Conservation (phyloP, 202 grass and related monocot species). For the Bolboschoenoplectus hybrid region DNA sequence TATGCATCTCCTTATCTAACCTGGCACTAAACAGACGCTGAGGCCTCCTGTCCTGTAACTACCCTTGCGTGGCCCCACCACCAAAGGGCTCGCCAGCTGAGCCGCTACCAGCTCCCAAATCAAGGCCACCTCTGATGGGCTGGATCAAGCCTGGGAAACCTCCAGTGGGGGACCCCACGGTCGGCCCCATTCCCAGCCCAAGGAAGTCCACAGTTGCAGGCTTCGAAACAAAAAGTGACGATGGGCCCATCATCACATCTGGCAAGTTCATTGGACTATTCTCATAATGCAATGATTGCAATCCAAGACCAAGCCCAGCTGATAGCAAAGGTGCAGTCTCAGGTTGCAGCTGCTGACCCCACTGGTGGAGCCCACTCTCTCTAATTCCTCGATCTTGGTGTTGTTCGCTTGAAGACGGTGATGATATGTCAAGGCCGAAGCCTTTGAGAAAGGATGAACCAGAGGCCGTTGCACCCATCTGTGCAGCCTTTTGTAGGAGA, state of each 20-base stretch:
- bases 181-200: slow-evolving; percentile 74
- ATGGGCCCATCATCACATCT: slow-evolving; percentile 85
- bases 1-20: slow-evolving; percentile 27
- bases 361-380: slow-evolving; percentile 51
- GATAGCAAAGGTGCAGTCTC: slow-evolving; percentile 58
- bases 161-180: slow-evolving; percentile 44
- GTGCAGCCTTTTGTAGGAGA: slow-evolving; percentile 83
- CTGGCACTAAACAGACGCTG: slow-evolving; percentile 9
- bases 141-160: slow-evolving; percentile 60
- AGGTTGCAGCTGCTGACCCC: slow-evolving; percentile 48
- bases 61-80: slow-evolving; percentile 20
- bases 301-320: slow-evolving; percentile 72
- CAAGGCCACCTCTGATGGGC: slow-evolving; percentile 57
- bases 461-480: slow-evolving; percentile 77
- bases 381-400: slow-evolving; percentile 52
- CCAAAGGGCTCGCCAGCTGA: slow-evolving; percentile 47
- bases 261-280: slow-evolving; percentile 48
- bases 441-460: slow-evolving; percentile 77
- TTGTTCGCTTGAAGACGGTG: slow-evolving; percentile 39
- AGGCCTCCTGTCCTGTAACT: not conserved
- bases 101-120: slow-evolving; percentile 49
- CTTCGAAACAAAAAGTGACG: slow-evolving; percentile 64
- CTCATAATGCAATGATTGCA: slow-evolving; percentile 65
- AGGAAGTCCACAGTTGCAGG: slow-evolving; percentile 90
- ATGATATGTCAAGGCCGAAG: slow-evolving; percentile 66